Evolutionary conservation across 140 eudicot species (phyloP), one percentile per base, ranked within the genome.

Genomic region (Ambrosia hybrid): DNA sequence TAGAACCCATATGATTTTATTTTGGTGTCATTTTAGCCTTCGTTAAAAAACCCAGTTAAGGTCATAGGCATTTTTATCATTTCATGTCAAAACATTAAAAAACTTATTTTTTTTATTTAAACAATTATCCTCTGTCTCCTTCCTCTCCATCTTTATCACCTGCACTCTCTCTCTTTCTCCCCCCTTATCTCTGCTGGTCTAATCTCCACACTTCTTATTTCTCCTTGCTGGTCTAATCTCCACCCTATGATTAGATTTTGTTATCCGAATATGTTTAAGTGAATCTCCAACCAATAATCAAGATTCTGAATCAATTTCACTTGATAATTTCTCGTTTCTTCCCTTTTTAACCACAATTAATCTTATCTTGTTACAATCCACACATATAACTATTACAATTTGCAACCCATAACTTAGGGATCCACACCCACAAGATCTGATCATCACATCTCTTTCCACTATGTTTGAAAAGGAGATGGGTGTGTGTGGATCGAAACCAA

Each of bases 401-500:
- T 58, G 26, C 3, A 30, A 26, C 21, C 41, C n/a, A 58, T 26
- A 21, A 21, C 30, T 21, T 21, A 21, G 30, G 30, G 30, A 21
- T 21, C 30, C 0, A 21, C 30, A 8, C 4, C n/a, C n/a, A 8
- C n/a, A 48, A 48, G 53, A 48, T 48, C 13, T 46, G 11, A 46
- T 46, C 13, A 46, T 8, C 53, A 41, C 34, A 39, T 1, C 39
- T 2, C 68, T 58, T 68, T 59, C 61, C 49, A 51, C 51, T 75
- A 30, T 38, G 65, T 16, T 72, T 64, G 63, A 58, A 17, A 37
- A 62, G 72, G 72, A 72, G 51, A 89, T 89, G 96, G 96, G 96
- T 52, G 79, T 74, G 11, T 83, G 96, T 77, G 96, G 85, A 82
- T 89, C 96, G 56, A 89, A 83, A 73, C 86, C 86, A 8, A 71